These are phyloP conservation scores for Aspergillus olivimuriae DNA, from an alignment of 495 filamentous ascomycete species.

Conservation along the genomic window DNA sequence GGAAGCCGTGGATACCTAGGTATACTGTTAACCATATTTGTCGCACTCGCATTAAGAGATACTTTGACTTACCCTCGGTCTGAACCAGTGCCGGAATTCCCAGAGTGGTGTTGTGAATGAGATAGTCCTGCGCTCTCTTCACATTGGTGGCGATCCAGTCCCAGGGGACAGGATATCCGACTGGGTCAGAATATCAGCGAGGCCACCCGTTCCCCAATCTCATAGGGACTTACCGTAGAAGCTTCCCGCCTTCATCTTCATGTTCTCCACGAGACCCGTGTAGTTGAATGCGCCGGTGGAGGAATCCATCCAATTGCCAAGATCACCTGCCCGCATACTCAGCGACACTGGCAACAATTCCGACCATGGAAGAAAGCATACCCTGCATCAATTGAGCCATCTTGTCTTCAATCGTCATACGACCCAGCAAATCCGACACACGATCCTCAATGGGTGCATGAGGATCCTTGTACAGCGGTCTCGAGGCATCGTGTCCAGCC, in stretches of 20 bases:
- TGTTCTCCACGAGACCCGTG: constrained; percentile 57
- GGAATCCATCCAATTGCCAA: constrained; percentile 63
- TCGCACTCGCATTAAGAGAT: no score
- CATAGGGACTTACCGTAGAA: constrained; percentile 45
- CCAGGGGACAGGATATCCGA: constrained; percentile 58
- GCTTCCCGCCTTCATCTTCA: constrained; percentile 53
- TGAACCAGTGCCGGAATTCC: constrained; percentile 66
- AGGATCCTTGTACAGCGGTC: constrained; percentile 55
- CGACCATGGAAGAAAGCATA: no score
- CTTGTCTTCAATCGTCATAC: constrained; percentile 69
- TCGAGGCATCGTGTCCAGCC: constrained; percentile 12
- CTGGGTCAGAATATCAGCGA: constrained; percentile 16
- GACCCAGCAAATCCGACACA: constrained; percentile 55
- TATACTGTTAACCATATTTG: no score
- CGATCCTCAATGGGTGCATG: constrained; percentile 52
- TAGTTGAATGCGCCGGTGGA: constrained; percentile 54
- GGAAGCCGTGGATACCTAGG: constrained; percentile 62
- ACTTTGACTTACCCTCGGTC: constrained; percentile 44
- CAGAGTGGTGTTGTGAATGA: constrained; percentile 55
- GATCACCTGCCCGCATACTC: constrained; percentile 38
- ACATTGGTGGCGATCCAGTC: constrained; percentile 55
- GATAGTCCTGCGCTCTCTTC: constrained; percentile 56
- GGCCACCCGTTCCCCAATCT: not conserved
- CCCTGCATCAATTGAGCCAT: constrained; percentile 60
- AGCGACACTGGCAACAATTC: no score